Conservation (phyloP, 441 rosid species). For the Gossypium schwendimanii region DNA sequence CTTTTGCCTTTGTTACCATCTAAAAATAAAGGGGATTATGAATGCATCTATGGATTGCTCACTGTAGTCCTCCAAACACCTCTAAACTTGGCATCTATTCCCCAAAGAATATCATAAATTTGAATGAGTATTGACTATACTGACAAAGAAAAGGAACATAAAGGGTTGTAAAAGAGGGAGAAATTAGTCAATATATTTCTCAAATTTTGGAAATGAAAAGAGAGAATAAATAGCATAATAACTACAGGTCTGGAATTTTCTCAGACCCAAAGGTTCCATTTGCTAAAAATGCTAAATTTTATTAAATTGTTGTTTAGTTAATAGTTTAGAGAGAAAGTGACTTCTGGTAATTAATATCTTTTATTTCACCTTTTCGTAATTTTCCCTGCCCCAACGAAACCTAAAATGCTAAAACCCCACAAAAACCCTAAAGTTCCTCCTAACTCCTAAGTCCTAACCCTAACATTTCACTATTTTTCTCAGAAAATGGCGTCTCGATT, state of each 20-base stretch:
- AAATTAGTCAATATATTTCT: background rate
- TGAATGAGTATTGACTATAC: background rate
- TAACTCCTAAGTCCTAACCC: too few relatives aligned
- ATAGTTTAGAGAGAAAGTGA: background rate
- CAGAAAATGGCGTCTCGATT: slow-evolving; percentile 62
- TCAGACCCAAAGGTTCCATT: background rate
- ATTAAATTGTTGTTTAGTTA: background rate
- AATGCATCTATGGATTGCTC: background rate
- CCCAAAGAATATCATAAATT: background rate
- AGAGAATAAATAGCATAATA: background rate
- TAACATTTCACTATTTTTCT: background rate
- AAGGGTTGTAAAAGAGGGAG: too few relatives aligned
- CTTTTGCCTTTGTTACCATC: background rate
- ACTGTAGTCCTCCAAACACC: too few relatives aligned
- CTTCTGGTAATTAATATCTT: background rate
- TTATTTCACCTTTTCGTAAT: background rate
- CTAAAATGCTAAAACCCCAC: slow-evolving; percentile 11
- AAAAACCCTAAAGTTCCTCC: slow-evolving; percentile 10
- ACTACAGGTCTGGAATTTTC: background rate
- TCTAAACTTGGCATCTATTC: too few relatives aligned
- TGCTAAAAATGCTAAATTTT: background rate
- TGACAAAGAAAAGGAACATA: background rate
- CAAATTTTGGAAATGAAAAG: background rate
- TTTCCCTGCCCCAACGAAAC: background rate
- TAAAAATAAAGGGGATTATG: background rate